Conservation (phyloP, 331 rosid species). For the Acacia concinna region DNA sequence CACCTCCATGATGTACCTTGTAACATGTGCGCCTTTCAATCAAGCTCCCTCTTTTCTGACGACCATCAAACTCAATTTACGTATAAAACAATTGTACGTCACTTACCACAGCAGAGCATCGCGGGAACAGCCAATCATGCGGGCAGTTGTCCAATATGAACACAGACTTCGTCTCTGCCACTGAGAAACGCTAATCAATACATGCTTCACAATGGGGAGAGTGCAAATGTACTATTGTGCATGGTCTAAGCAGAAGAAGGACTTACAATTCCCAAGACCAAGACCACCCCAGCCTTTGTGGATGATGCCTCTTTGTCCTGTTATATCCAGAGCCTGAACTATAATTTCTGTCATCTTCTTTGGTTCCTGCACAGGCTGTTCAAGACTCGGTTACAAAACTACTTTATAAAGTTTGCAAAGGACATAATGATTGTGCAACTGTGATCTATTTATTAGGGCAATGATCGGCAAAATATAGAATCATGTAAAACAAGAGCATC, state of each 20-base stretch:
- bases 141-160: conserved; percentile 90
- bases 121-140: conserved; percentile 92
- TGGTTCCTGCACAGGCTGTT: conserved; percentile 80
- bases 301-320: conserved; percentile 87
- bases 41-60: neutral
- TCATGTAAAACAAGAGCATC: neutral
- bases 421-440: neutral
- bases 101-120: conserved; percentile 84
- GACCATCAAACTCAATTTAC: no score
- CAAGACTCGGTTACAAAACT: conserved; percentile 23
- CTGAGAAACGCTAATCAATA: conserved; percentile 53
- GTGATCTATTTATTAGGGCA: neutral
- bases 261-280: conserved; percentile 92
- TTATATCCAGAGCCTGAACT: conserved; percentile 73
- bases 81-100: conserved; percentile 16
- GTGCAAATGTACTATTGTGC: neutral
- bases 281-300: conserved; percentile 99
- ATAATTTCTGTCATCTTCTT: conserved; percentile 73
- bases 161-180: conserved; percentile 60
- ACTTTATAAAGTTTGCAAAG: conserved; percentile 17
- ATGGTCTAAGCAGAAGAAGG: conserved; percentile 26
- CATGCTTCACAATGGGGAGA: conserved; percentile 33
- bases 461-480: conserved; percentile 6
- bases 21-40: conserved; percentile 22
- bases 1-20: conserved; percentile 98